A percentile compares a stretch with the other conserved stretches of the same genome.
These are phyloP conservation scores for Rhizoclosmatium globosum DNA, from an alignment of 192 early-diverging fungal genomes.

Conservation along the genomic window DNA sequence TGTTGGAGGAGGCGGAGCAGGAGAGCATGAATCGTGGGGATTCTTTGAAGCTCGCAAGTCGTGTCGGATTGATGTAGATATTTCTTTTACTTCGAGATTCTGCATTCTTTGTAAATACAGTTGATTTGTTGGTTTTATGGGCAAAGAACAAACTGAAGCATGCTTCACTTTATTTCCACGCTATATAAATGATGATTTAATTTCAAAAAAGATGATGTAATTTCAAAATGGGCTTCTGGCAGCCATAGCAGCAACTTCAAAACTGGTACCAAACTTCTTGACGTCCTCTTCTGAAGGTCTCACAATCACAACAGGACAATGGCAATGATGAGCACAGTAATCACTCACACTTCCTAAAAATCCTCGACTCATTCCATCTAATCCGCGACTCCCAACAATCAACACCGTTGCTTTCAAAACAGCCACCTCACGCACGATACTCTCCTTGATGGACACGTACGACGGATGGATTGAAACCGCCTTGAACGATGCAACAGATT, in stretches of 20 bases:
- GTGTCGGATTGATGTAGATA: background rate
- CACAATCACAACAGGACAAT: constrained; percentile 29
- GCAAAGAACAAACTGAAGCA: too few species aligned
- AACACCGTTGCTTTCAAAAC: constrained; percentile 59
- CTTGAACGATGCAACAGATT: background rate
- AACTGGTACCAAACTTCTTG: background rate
- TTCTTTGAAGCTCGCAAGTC: background rate
- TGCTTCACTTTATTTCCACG: too few species aligned
- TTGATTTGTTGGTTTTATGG: too few species aligned
- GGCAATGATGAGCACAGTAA: constrained; percentile 28
- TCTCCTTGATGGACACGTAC: background rate
- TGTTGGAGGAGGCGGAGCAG: background rate
- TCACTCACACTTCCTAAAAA: constrained; percentile 2
- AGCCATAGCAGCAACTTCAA: too few species aligned
- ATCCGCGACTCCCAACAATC: constrained; percentile 61
- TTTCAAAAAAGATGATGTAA: too few species aligned
- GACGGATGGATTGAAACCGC: background rate
- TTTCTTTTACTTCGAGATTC: too few species aligned
- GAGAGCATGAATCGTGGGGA: background rate
- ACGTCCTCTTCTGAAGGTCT: constrained; percentile 9
- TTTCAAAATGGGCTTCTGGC: too few species aligned
- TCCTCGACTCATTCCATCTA: constrained; percentile 51
- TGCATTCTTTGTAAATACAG: too few species aligned
- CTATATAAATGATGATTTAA: too few species aligned
- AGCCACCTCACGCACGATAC: constrained; percentile 59